Conservation (phyloP, 257 asterid species). For the Jacaranda copaia region DNA sequence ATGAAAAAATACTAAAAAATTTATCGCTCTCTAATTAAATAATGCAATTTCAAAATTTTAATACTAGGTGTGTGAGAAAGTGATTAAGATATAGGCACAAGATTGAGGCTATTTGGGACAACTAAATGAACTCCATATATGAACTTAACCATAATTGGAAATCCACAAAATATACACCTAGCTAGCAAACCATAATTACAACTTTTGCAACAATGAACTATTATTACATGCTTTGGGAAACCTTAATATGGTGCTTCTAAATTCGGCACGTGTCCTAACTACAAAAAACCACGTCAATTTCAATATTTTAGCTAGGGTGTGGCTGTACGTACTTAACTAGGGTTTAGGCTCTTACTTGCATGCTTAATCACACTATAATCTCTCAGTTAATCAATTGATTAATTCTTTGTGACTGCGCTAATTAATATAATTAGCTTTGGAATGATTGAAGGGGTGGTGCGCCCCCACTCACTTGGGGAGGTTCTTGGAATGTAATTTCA, state of each 20-base stretch:
- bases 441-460: conserved; percentile 39
- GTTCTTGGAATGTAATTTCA: conserved; percentile 33
- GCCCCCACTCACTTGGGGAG: conserved; percentile 35
- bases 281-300: conserved; percentile 10
- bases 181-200: conserved; percentile 8
- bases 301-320: conserved; percentile 14
- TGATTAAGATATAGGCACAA: no score
- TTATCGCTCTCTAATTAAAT: no score
- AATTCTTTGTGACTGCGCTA: conserved; percentile 15
- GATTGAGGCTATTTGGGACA: conserved; percentile 6
- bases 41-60: no score
- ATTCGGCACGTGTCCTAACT: conserved; percentile 31
- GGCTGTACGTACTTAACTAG: conserved; percentile 29
- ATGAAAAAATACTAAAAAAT: no score
- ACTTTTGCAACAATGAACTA: conserved; percentile 10
- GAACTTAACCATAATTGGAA: not conserved
- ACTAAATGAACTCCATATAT: conserved; percentile 16
- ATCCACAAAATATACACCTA: conserved; percentile 5
- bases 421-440: conserved; percentile 4
- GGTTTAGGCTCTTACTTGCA: conserved; percentile 36
- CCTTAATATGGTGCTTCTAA: conserved; percentile 21
- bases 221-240: conserved; percentile 13
- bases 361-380: not conserved
- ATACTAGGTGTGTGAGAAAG: no score
- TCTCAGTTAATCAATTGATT: conserved; percentile 9